phyloP scores from a whole-genome alignment of 257 asterid species.

The Marsdenia floribunda region DNA sequence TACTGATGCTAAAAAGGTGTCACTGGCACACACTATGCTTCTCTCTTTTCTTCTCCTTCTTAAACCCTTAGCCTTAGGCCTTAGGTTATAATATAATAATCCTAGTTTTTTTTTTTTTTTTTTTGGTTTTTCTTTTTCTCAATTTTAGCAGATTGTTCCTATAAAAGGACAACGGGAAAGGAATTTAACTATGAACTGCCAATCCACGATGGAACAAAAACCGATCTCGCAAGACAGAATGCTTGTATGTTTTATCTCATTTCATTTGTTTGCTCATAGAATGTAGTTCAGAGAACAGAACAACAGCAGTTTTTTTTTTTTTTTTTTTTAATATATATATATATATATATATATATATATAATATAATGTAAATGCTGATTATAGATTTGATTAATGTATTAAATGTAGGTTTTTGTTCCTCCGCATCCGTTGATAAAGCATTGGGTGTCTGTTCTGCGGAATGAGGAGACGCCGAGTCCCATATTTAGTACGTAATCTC shows the following conservation, averaged over 20 bases:
- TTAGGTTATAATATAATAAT: neutral
- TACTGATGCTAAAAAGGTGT: slow-evolving; percentile 1
- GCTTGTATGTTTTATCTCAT: slow-evolving; percentile 50
- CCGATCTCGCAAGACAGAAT: slow-evolving; percentile 57
- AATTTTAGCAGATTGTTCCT: slow-evolving; percentile 28
- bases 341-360: slow-evolving; percentile 11
- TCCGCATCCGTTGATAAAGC: slow-evolving; percentile 92
- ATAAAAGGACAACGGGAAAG: slow-evolving; percentile 29
- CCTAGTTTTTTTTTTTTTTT: neutral
- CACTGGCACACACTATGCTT: neutral
- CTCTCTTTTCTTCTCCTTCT: neutral
- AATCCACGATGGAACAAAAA: slow-evolving; percentile 41
- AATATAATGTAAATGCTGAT: slow-evolving; percentile 5
- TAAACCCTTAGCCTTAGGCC: neutral
- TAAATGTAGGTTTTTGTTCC: slow-evolving; percentile 76
- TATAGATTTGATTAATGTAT: neutral
- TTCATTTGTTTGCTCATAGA: neutral
- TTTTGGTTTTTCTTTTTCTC: no score
- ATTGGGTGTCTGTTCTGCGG: slow-evolving; percentile 95
- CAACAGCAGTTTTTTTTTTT: neutral
- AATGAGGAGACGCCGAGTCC: slow-evolving; percentile 85
- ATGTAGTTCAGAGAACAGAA: neutral
- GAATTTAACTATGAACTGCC: slow-evolving; percentile 36
- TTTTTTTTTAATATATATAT: slow-evolving; percentile 10
- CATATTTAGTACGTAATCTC: slow-evolving; percentile 56